Conservation (phyloP, 176 grass and related monocot genomes). For the Olyra latifolia region DNA sequence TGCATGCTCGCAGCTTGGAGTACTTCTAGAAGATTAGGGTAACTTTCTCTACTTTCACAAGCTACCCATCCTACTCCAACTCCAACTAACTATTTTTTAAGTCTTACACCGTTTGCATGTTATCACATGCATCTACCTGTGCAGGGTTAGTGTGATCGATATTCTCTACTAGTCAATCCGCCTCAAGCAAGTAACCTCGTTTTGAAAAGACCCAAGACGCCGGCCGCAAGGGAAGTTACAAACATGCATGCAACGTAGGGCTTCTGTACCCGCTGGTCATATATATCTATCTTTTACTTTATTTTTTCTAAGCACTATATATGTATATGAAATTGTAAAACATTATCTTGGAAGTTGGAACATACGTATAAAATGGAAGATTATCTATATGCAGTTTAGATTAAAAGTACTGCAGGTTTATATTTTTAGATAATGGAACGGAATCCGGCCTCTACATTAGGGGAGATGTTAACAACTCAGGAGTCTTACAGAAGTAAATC, state of each 20-base stretch:
- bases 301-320: neutral
- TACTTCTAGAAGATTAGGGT: conserved; percentile 26
- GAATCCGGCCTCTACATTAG: too few species aligned
- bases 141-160: neutral
- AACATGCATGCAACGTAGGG: neutral
- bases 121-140: conserved; percentile 33
- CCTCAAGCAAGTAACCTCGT: conserved; percentile 50
- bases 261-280: too few species aligned
- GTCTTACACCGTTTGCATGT: conserved; percentile 60
- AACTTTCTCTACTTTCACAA: conserved; percentile 43
- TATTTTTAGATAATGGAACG: too few species aligned
- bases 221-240: neutral
- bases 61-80: conserved; percentile 43
- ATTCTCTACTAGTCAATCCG: conserved; percentile 40
- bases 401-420: too few species aligned
- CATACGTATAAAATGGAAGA: neutral
- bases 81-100: conserved; percentile 56
- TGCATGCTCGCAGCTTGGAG: neutral
- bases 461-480: too few species aligned
- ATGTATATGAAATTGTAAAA: neutral
- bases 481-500: too few species aligned
- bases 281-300: neutral
- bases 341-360: neutral
- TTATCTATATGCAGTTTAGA: neutral
- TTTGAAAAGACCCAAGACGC: conserved; percentile 12